phyloP scores from a whole-genome alignment of 345 rosid genomes.

The Sonneratia alba region DNA sequence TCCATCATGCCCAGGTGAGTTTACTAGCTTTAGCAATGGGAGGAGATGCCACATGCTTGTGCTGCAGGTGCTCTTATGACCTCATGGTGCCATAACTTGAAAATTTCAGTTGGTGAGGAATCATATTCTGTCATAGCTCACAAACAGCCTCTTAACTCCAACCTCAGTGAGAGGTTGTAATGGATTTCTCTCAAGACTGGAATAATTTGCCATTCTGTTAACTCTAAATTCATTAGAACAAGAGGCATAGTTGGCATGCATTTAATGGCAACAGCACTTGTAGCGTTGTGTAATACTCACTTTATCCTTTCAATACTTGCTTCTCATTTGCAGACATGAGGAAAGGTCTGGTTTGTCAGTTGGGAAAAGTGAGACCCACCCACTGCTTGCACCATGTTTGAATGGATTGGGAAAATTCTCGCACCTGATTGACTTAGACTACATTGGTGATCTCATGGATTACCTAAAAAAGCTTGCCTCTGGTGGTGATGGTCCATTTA shows the following conservation, averaged over 20 bases:
- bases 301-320: background rate
- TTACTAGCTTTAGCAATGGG: background rate
- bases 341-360: slow-evolving; percentile 22
- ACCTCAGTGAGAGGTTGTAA: background rate
- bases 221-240: background rate
- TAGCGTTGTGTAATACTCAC: background rate
- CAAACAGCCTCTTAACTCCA: background rate
- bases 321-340: slow-evolving; percentile 17
- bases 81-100: background rate
- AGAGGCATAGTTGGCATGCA: background rate
- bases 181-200: background rate
- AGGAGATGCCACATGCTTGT: background rate
- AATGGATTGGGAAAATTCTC: slow-evolving; percentile 82
- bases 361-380: slow-evolving; percentile 37
- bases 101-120: background rate
- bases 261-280: background rate
- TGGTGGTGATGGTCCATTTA: slow-evolving; percentile 28
- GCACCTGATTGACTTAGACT: slow-evolving; percentile 75
- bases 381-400: slow-evolving; percentile 74
- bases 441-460: slow-evolving; percentile 82
- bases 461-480: slow-evolving; percentile 79
- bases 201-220: background rate
- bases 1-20: slow-evolving; percentile 43
- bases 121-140: background rate
- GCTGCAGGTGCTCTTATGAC: background rate